Evolutionary conservation across 1,139 yeast species (phyloP).

Genomic region (Sugiyamaella pinicola): DNA sequence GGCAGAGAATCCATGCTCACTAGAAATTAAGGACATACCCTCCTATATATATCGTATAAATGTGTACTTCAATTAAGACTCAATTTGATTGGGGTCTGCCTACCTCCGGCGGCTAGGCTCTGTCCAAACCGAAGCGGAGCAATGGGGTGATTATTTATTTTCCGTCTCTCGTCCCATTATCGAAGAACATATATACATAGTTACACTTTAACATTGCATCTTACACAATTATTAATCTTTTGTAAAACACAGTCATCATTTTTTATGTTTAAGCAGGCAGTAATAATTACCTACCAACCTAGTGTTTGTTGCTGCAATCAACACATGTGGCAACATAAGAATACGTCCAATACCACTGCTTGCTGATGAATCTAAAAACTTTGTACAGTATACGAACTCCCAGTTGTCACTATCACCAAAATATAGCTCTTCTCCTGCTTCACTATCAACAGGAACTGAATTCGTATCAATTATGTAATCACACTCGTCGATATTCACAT

Average conservation of each 20-base stretch:
- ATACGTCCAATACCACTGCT: slow-evolving; percentile 48
- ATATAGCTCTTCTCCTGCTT: slow-evolving; percentile 33
- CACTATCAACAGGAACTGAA: slow-evolving; percentile 34
- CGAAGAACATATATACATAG: no score
- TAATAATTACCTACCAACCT: slow-evolving; percentile 37
- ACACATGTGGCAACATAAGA: slow-evolving; percentile 42
- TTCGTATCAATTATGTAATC: slow-evolving; percentile 43
- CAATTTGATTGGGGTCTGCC: no score
- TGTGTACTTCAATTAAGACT: no score
- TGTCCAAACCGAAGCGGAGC: no score
- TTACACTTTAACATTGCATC: no score
- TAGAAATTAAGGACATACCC: slow-evolving; percentile 18
- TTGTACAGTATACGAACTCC: slow-evolving; percentile 41
- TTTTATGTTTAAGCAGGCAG: slow-evolving; percentile 33
- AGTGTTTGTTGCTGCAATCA: slow-evolving; percentile 31
- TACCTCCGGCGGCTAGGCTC: no score
- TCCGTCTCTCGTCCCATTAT: no score
- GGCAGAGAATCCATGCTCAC: slow-evolving; percentile 64
- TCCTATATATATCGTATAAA: background rate
- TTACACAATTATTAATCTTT: no score
- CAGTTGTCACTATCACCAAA: slow-evolving; percentile 36
- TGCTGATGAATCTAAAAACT: slow-evolving; percentile 43
- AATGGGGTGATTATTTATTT: no score
- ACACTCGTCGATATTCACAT: slow-evolving; percentile 36
- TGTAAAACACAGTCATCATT: no score